Percentiles rank a stretch among this genome's conserved stretches.
These are phyloP conservation scores for Trichoderma hamatum DNA, from an alignment of 2,329 filamentous ascomycete genomes.

Conservation along the genomic window DNA sequence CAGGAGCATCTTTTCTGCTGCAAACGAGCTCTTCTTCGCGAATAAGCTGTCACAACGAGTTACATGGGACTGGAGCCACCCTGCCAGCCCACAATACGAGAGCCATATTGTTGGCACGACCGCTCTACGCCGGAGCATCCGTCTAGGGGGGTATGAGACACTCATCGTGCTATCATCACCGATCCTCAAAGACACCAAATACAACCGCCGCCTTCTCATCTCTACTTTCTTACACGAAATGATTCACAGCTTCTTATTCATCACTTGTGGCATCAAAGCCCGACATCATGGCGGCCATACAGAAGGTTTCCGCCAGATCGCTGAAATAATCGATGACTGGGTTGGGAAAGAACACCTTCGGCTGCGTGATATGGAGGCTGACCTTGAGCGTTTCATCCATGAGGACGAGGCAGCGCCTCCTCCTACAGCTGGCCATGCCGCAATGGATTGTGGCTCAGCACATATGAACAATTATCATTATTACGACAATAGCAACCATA, in stretches of 20 bases:
- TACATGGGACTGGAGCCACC: constrained; percentile 63
- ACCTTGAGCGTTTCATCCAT: constrained; percentile 57
- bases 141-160: constrained; percentile 60
- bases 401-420: constrained; percentile 26
- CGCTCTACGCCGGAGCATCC: constrained; percentile 54
- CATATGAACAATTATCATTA: constrained; percentile 7
- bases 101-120: constrained; percentile 65
- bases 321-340: constrained; percentile 63
- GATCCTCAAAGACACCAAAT: constrained; percentile 58
- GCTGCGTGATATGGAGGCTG: constrained; percentile 63
- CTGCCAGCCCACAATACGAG: constrained; percentile 53
- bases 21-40: constrained; percentile 65
- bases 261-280: constrained; percentile 62
- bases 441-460: neutral
- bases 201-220: constrained; percentile 63
- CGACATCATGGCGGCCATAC: constrained; percentile 62
- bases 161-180: constrained; percentile 63
- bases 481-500: neutral
- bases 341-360: constrained; percentile 58
- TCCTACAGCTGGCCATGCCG: neutral
- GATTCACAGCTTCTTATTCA: constrained; percentile 68
- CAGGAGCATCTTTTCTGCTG: constrained; percentile 60
- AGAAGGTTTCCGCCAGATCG: constrained; percentile 60
- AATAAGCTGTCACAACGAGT: constrained; percentile 60
- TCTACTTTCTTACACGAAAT: constrained; percentile 68